Conservation (phyloP, 2,329 filamentous ascomycete genomes). For the Colletotrichum australisinense region DNA sequence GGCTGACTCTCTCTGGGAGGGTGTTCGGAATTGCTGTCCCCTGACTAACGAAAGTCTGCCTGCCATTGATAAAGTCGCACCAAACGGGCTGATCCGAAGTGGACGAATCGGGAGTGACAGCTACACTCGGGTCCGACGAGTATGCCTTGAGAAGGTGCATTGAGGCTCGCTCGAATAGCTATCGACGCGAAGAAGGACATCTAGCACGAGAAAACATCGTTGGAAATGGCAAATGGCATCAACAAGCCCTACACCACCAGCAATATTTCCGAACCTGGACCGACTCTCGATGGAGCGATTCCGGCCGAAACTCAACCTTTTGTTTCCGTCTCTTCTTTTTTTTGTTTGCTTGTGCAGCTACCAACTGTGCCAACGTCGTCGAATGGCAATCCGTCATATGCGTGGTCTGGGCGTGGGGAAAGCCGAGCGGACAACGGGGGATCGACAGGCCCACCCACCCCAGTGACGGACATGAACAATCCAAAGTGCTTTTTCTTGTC, state of each 20-base stretch:
- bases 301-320: not conserved
- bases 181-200: not conserved
- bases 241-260: slow-evolving; percentile 6
- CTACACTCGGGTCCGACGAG: not conserved
- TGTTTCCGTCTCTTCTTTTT: slow-evolving; percentile 18
- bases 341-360: not conserved
- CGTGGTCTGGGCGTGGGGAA: slow-evolving; percentile 27
- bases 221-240: slow-evolving; percentile 4
- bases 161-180: not conserved
- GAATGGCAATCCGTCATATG: slow-evolving; percentile 11
- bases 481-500: not conserved
- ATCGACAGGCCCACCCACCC: slow-evolving; percentile 11
- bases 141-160: not conserved
- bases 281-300: not conserved
- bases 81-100: not conserved
- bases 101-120: slow-evolving; percentile 14
- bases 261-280: not conserved
- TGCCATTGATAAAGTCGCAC: not conserved
- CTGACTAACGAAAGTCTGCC: no score
- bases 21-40: not conserved
- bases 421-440: slow-evolving; percentile 31
- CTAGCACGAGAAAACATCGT: slow-evolving; percentile 1
- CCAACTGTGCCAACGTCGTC: slow-evolving; percentile 1
- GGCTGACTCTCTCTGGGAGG: not conserved
- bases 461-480: slow-evolving; percentile 20